These are phyloP conservation scores for Cercis canadensis DNA, from an alignment of 306 rosid genomes.

Conservation along the genomic window DNA sequence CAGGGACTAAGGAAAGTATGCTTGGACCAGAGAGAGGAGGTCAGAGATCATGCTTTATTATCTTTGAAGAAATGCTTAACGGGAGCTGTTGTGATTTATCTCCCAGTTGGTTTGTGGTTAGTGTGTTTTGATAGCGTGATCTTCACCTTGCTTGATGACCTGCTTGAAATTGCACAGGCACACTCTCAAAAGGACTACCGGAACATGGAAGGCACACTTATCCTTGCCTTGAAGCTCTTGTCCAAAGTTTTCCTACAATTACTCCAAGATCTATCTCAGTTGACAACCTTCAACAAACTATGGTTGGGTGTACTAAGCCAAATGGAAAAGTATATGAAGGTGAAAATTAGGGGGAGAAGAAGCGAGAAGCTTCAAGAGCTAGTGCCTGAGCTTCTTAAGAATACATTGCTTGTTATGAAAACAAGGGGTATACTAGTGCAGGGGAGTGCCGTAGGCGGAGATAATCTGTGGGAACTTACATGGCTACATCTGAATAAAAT, in stretches of 20 bases:
- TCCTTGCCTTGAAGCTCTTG: conserved; percentile 82
- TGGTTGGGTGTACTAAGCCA: conserved; percentile 83
- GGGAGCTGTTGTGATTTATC: conserved; percentile 68
- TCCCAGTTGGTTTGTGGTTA: conserved; percentile 69
- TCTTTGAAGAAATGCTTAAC: conserved; percentile 82
- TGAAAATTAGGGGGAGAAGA: conserved; percentile 76
- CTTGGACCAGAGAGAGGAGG: conserved; percentile 95
- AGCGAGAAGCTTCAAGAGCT: conserved; percentile 87
- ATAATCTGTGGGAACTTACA: conserved; percentile 86
- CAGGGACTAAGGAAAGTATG: conserved; percentile 83
- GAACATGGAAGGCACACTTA: conserved; percentile 93
- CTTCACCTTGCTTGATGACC: conserved; percentile 83
- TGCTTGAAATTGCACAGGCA: conserved; percentile 77
- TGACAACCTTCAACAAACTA: conserved; percentile 71
- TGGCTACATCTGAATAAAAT: conserved; percentile 78
- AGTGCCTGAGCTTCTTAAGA: conserved; percentile 90
- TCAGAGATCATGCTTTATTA: conserved; percentile 77
- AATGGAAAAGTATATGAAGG: conserved; percentile 75
- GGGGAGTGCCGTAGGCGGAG: conserved; percentile 64
- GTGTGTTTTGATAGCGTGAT: conserved; percentile 85
- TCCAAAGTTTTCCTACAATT: conserved; percentile 80
- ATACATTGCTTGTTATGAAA: conserved; percentile 85
- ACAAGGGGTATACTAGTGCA: conserved; percentile 54
- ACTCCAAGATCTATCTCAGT: conserved; percentile 66
- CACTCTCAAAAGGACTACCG: conserved; percentile 79